Evolutionary conservation across 331 rosid species (phyloP).

Genomic region (Malus hybrid): DNA sequence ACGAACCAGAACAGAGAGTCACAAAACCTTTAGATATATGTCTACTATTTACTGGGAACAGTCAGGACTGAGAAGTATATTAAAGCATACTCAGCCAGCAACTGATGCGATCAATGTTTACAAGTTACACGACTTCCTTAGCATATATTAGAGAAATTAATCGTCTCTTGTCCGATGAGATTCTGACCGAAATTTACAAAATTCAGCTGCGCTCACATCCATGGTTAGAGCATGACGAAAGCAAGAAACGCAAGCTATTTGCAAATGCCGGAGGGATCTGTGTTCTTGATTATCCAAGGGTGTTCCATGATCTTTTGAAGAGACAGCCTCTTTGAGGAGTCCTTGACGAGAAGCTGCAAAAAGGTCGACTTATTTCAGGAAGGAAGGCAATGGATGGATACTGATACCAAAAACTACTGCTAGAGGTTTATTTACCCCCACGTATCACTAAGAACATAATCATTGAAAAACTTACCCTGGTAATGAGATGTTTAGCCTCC

Average conservation of each 20-base stretch:
- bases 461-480: constrained; percentile 33
- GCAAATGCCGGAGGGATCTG: constrained; percentile 46
- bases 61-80: neutral
- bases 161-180: neutral
- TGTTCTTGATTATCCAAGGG: constrained; percentile 78
- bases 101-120: neutral
- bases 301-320: constrained; percentile 74
- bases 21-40: neutral
- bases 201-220: neutral
- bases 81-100: neutral
- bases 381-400: neutral
- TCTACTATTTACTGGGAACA: neutral
- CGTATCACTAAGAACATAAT: neutral
- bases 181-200: neutral
- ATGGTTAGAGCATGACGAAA: neutral
- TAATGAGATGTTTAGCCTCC: constrained; percentile 68
- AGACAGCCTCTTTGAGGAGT: constrained; percentile 68
- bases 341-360: constrained; percentile 75
- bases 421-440: neutral
- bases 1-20: neutral
- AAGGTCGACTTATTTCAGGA: neutral
- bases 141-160: neutral
- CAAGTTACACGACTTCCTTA: neutral
- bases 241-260: constrained; percentile 16
- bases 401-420: neutral